Base-by-base conservation (phyloP, 2,329 filamentous ascomycete genomes). In the Penicillium sp. region DNA sequence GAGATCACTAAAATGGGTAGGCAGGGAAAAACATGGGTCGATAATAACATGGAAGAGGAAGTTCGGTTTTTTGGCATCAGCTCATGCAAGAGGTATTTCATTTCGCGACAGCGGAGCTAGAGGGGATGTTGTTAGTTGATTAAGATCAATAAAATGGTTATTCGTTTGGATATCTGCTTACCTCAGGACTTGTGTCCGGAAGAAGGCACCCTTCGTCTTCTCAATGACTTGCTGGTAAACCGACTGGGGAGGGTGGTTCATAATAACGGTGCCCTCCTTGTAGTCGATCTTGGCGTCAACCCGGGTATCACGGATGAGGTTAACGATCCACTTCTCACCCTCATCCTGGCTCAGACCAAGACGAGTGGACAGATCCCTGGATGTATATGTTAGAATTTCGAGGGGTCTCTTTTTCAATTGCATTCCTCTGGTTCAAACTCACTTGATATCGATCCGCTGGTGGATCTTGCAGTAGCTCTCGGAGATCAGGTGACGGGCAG, bases 391-490 rank as follows among this genome's bases (percentile, higher is more conserved):
- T 65, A 73, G 69, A 28, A 3, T 19, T 33, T 33, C 4, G 22
- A 22, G 6, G 35, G 12, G 19, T 12, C 26, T 58, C 51, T 63
- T 50, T 49, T 70, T 8, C 65, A 30, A 28, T 30, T 8, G 50
- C 9, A 15, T 9, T 22, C 9, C 33, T 54, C 7, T 17, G 22
- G 17, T 12, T 40, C 13, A 26, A 66, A 66, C 67, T 74, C 84
- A 89, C 86, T 93, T 93, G 79, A 99, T 98, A 79, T 98, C 94
- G 78, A 99, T 99, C 72, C 94, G 88, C 77, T 96, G 93, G 81
- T 98, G 96, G 78, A 99, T 99, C 88, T 98, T 98, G 91, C 95
- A 99, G 86, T 99, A 99, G 79, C 89, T 93, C 85, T 99, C 95
- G 58, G 94, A 98, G 79, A 99, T 98, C 64, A 99, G 85, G 84